phyloP scores from a whole-genome alignment of 2,329 filamentous ascomycete genomes.

The Talaromyces sp. region DNA sequence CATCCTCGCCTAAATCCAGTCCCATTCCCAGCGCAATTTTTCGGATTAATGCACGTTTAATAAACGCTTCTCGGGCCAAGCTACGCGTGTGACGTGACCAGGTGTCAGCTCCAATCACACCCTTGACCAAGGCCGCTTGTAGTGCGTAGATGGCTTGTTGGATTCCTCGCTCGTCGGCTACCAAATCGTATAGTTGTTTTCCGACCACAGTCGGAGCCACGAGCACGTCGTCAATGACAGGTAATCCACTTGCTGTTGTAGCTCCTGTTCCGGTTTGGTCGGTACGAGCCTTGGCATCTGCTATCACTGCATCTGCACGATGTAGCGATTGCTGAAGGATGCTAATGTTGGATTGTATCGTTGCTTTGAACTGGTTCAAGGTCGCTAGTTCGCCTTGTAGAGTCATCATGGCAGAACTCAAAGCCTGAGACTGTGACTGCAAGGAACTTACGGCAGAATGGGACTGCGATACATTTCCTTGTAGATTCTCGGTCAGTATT shows the following conservation, averaged over 20 bases:
- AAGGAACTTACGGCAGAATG: conserved; percentile 70
- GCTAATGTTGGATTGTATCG: conserved; percentile 71
- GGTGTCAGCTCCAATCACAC: conserved; percentile 44
- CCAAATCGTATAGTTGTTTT: conserved; percentile 84
- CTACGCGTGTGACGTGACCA: conserved; percentile 48
- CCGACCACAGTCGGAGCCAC: conserved; percentile 92
- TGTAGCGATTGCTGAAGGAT: conserved; percentile 74
- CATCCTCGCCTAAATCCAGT: conserved; percentile 26
- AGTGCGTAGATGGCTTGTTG: conserved; percentile 76
- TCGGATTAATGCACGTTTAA: conserved; percentile 44
- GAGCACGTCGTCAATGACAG: conserved; percentile 82
- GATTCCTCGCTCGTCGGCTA: conserved; percentile 82
- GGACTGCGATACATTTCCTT: conserved; percentile 67
- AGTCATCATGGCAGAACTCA: conserved; percentile 64
- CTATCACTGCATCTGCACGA: conserved; percentile 74
- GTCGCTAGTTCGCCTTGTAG: conserved; percentile 72
- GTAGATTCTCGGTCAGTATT: conserved; percentile 65
- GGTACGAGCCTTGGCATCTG: conserved; percentile 61
- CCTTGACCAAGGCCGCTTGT: conserved; percentile 44
- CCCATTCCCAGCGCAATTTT: conserved; percentile 48
- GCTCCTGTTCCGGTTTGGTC: conserved; percentile 18
- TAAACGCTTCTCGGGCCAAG: conserved; percentile 47
- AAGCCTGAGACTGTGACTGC: conserved; percentile 72
- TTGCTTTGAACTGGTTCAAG: conserved; percentile 65
- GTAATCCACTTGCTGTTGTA: conserved; percentile 45